A percentile compares a stretch with the other conserved stretches of the same genome.
Conservation (phyloP, 202 grass and related monocot species). For the Saccharum hybrid region DNA sequence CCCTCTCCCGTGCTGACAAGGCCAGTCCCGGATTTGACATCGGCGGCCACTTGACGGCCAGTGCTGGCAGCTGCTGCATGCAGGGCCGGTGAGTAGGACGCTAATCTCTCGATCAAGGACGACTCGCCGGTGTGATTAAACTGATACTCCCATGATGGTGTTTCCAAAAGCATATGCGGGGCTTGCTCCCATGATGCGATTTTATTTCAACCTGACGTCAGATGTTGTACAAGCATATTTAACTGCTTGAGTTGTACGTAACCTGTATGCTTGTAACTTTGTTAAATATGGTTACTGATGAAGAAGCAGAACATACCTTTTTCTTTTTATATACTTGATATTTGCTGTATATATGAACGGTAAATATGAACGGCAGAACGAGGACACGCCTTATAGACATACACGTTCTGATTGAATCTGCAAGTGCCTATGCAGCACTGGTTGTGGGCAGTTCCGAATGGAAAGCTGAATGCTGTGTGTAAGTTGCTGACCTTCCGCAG, state of each 20-base stretch:
- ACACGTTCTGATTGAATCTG: too few relatives aligned
- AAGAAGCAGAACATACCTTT: conserved; percentile 7
- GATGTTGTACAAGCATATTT: conserved; percentile 50
- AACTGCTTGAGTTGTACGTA: conserved; percentile 61
- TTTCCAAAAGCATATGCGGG: conserved; percentile 43
- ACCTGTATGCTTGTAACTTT: conserved; percentile 44
- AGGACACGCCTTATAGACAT: too few relatives aligned
- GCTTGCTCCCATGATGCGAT: conserved; percentile 31
- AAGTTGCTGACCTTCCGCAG: neutral
- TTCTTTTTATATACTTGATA: neutral
- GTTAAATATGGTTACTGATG: conserved; percentile 33
- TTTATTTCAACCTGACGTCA: conserved; percentile 53
- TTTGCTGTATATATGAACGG: too few relatives aligned
- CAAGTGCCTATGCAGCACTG: too few relatives aligned
- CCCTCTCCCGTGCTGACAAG: conserved; percentile 62
- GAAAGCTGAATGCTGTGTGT: too few relatives aligned
- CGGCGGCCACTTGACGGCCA: neutral
- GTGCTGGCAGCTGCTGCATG: conserved; percentile 44
- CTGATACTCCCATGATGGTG: conserved; percentile 50
- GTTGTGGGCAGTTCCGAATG: too few relatives aligned
- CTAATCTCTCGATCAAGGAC: conserved; percentile 43
- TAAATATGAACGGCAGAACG: too few relatives aligned
- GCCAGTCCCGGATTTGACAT: conserved; percentile 20
- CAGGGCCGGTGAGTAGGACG: conserved; percentile 47
- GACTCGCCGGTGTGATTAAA: conserved; percentile 34